A percentile compares a stretch with the other conserved stretches of the same genome.
phyloP scores from a whole-genome alignment of 106 monocot species.

The Apostasia shenzhenica region DNA sequence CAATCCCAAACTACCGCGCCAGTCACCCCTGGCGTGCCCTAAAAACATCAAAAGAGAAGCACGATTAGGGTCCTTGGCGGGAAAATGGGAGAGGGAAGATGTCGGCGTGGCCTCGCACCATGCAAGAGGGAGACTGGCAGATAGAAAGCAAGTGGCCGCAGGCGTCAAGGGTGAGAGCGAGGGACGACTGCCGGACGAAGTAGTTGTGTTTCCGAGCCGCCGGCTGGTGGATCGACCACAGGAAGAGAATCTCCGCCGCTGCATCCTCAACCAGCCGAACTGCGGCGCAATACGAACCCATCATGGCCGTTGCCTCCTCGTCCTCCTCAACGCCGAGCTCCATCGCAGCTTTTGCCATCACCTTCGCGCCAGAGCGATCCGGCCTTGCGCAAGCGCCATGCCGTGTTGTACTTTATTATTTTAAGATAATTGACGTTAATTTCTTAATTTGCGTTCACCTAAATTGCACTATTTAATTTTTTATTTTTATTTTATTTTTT shows the following conservation, averaged over 20 bases:
- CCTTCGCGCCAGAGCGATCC: not conserved
- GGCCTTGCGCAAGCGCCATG: too few species aligned
- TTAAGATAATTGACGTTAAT: too few species aligned
- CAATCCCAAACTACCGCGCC: conserved; percentile 99
- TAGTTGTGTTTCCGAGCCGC: conserved; percentile 47
- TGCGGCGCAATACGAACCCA: conserved; percentile 40
- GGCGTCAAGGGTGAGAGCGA: conserved; percentile 55
- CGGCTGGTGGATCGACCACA: conserved; percentile 79
- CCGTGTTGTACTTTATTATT: too few species aligned
- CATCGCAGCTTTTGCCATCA: not conserved
- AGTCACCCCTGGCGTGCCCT: conserved; percentile 81
- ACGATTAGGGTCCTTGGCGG: not conserved
- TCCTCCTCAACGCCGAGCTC: not conserved
- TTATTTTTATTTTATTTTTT: too few species aligned
- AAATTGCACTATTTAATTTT: too few species aligned
- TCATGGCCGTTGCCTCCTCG: not conserved
- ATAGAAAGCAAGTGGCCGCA: conserved; percentile 72
- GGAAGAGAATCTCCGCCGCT: conserved; percentile 63
- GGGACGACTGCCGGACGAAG: conserved; percentile 67
- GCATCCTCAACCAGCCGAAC: conserved; percentile 41
- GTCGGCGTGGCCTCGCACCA: conserved; percentile 19
- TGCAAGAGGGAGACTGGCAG: conserved; percentile 76
- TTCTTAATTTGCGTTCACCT: too few species aligned
- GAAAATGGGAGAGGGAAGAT: not conserved
- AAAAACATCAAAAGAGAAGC: not conserved